Conservation (phyloP, 768 basidiomycete genomes). For the Tylopilus cervinicoccineus region DNA sequence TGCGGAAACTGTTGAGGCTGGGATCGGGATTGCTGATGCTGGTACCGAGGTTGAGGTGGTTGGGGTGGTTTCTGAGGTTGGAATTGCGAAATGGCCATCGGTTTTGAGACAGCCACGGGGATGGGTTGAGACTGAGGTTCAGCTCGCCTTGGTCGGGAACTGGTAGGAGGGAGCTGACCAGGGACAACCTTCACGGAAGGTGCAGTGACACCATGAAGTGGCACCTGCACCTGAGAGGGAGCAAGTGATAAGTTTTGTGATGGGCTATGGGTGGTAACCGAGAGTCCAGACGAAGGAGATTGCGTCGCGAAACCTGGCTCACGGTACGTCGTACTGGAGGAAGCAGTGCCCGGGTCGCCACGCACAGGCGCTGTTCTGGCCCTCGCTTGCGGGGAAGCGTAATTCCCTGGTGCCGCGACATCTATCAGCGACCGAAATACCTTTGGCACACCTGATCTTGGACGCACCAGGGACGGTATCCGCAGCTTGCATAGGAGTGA, state of each 20-base stretch:
- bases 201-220: slow-evolving; percentile 1
- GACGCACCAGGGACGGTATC: slow-evolving; percentile 10
- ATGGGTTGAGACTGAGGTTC: slow-evolving; percentile 2
- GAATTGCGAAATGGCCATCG: neutral
- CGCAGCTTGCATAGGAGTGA: neutral
- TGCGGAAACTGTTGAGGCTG: slow-evolving; percentile 3
- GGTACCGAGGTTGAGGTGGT: slow-evolving; percentile 1
- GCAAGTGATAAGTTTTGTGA: neutral
- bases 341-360: neutral
- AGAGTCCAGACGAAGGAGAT: neutral
- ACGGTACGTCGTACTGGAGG: neutral
- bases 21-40: neutral
- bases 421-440: neutral
- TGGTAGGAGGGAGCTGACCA: neutral
- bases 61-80: neutral
- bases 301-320: neutral
- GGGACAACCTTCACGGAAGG: neutral
- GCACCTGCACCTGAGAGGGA: slow-evolving; percentile 3
- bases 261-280: neutral
- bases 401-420: neutral
- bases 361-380: neutral
- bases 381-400: slow-evolving; percentile 3
- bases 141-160: neutral
- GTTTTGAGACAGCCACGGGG: neutral
- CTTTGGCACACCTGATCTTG: neutral